These are phyloP conservation scores for Astrothelium subdiscretum DNA, from an alignment of 495 filamentous ascomycete species.

Conservation along the genomic window DNA sequence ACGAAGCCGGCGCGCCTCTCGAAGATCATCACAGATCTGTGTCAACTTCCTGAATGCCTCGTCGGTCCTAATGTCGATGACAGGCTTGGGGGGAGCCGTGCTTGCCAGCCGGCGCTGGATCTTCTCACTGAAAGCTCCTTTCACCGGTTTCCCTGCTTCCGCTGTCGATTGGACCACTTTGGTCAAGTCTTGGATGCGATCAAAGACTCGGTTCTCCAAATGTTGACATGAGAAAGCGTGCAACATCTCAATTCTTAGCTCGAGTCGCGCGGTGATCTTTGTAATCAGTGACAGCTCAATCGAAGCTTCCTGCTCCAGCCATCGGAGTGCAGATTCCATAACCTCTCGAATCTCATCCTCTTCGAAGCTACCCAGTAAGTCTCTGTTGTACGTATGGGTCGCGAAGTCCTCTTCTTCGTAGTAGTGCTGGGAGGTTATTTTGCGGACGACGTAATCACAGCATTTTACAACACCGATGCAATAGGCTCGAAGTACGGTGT, in stretches of 20 bases:
- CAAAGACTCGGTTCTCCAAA: background rate
- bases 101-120: conserved; percentile 82
- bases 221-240: background rate
- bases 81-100: conserved; percentile 83
- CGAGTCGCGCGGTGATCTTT: background rate
- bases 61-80: conserved; percentile 61
- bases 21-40: conserved; percentile 60
- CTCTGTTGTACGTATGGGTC: conserved; percentile 74
- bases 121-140: conserved; percentile 76
- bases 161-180: conserved; percentile 42
- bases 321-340: conserved; percentile 46
- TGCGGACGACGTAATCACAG: conserved; percentile 66
- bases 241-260: background rate
- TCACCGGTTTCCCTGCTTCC: conserved; percentile 51
- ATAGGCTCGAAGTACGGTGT: conserved; percentile 68
- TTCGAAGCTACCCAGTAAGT: conserved; percentile 55
- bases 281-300: conserved; percentile 29
- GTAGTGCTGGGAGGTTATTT: conserved; percentile 65
- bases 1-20: conserved; percentile 30
- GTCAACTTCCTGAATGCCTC: conserved; percentile 60
- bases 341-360: conserved; percentile 43
- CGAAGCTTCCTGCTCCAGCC: conserved; percentile 43
- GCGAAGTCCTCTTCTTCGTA: conserved; percentile 99
- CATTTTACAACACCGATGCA: conserved; percentile 75
- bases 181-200: conserved; percentile 3